phyloP scores from a whole-genome alignment of 257 asterid species.

The Lycium ferocissimum region DNA sequence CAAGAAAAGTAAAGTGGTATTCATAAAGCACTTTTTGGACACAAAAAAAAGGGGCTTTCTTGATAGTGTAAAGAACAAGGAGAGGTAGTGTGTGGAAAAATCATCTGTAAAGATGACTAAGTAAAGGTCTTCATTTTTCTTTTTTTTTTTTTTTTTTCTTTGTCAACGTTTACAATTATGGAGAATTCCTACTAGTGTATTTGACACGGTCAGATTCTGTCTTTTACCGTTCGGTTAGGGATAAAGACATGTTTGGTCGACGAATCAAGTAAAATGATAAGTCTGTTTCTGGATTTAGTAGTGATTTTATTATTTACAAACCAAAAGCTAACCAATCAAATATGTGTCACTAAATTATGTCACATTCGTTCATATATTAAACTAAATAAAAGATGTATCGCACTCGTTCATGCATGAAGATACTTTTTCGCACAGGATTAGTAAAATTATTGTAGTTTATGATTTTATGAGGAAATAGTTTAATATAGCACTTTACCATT shows the following conservation, averaged over 20 bases:
- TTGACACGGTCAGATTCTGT: background rate
- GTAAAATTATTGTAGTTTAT: background rate
- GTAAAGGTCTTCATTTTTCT: background rate
- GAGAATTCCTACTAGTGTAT: background rate
- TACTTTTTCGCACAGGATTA: background rate
- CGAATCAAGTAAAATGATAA: background rate
- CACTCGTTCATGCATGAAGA: background rate
- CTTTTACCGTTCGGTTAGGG: background rate
- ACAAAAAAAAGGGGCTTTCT: background rate
- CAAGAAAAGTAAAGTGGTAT: conserved; percentile 4
- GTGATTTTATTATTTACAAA: too few species aligned
- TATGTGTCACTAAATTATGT: background rate
- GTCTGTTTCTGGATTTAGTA: too few species aligned
- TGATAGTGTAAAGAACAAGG: background rate
- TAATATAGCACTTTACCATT: too few species aligned
- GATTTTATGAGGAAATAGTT: background rate
- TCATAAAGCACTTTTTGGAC: conserved; percentile 29
- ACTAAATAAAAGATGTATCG: background rate
- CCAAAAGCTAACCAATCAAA: background rate
- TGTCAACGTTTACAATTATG: conserved; percentile 16
- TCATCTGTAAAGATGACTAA: background rate
- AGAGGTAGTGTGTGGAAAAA: background rate
- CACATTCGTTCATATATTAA: background rate
- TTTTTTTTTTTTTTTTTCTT: background rate
- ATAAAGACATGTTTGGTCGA: background rate